Base-by-base conservation (phyloP, 2,329 filamentous ascomycete genomes). In the Rugonectria rugulosa region DNA sequence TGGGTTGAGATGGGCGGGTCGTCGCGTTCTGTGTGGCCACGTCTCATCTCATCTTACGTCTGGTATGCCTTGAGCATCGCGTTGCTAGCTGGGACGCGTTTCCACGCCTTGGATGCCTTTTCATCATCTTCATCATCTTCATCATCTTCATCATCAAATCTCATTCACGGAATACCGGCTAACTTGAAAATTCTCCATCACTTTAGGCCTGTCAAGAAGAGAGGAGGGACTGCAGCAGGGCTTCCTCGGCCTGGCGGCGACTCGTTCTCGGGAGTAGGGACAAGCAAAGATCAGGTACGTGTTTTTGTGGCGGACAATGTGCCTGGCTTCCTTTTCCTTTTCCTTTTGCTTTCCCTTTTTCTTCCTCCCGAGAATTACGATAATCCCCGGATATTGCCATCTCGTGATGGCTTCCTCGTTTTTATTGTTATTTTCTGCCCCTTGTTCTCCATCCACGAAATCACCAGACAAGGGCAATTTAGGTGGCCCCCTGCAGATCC, bases 131-230 rank as follows among this genome's bases (percentile, higher is more conserved):
- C 32, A 6, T 31, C 20, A 8, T 26, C 7, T 7, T 7, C 7
- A 12, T 14, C n/a, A 10, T 32, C 29, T 37, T 51, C n/a, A 21
- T 17, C 11, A 23, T 12, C 27, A 37, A 44, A 15, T 14, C 5
- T 21, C 4, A 15, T 2, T 43, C 19, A 20, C 11, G 29, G 40
- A 21, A 41, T n/a, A 21, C 43, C 45, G 57, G 57, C 69, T 71
- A 61, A 69, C 60, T 47, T 61, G n/a, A n/a, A n/a, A 59, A 61
- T 49, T 48, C 65, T 45, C 64, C 61, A 36, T 50, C 32, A 62
- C 43, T 27, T 17, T 70, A 93, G 90, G 63, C 90, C 90, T 10
- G 70, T 76, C 38, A 93, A 93, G 78, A 91, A 89, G 77, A 89
- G 88, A 73, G 81, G 81, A 58, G 84, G 86, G 64, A 84, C 85